Evolutionary conservation across 2,329 filamentous ascomycete species (phyloP).

Genomic region (Byssoonygena ceratinophila): DNA sequence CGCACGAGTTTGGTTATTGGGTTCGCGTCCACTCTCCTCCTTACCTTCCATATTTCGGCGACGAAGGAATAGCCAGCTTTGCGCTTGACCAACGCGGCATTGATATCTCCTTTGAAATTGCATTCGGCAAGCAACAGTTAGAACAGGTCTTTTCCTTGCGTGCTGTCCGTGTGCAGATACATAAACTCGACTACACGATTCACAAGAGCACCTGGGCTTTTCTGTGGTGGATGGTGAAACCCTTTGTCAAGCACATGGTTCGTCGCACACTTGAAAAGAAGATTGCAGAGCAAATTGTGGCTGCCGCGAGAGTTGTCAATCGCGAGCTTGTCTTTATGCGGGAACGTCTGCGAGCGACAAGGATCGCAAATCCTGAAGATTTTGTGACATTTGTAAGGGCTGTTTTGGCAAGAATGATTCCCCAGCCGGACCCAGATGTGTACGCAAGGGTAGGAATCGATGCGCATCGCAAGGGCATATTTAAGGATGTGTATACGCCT

Average conservation of each 20-base stretch:
- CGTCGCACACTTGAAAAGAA: conserved; percentile 69
- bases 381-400: conserved; percentile 73
- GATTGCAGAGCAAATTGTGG: conserved; percentile 59
- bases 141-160: conserved; percentile 73
- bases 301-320: conserved; percentile 62
- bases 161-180: conserved; percentile 66
- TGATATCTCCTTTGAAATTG: conserved; percentile 74
- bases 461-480: conserved; percentile 52
- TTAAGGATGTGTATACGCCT: conserved; percentile 76
- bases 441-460: conserved; percentile 63
- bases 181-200: conserved; percentile 73
- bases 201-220: conserved; percentile 60
- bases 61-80: conserved; percentile 78
- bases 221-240: conserved; percentile 73
- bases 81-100: conserved; percentile 76
- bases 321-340: conserved; percentile 77
- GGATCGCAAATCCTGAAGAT: conserved; percentile 70
- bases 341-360: conserved; percentile 73
- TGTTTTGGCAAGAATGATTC: conserved; percentile 62
- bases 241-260: conserved; percentile 68
- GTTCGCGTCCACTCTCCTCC: conserved; percentile 62
- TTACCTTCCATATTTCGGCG: conserved; percentile 56
- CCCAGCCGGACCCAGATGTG: conserved; percentile 63
- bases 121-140: conserved; percentile 64
- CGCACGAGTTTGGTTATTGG: conserved; percentile 85